Base-by-base conservation (phyloP, 2,329 filamentous ascomycete genomes). In the Colletotrichum tropicale region DNA sequence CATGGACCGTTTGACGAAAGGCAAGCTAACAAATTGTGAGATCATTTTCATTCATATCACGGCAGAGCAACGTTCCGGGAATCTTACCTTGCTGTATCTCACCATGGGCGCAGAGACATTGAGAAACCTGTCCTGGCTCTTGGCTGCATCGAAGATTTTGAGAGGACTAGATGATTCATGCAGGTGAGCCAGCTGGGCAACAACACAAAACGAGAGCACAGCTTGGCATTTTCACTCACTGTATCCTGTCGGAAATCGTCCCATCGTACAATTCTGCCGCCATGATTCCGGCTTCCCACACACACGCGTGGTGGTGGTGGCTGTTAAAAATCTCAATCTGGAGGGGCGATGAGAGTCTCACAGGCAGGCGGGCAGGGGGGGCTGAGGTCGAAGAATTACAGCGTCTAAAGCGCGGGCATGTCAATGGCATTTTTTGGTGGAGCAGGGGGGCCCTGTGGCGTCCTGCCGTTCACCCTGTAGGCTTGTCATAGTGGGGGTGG, bases 91-190 rank as follows among this genome's bases (percentile, higher is more conserved):
- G 83, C 90, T 90, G 81, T 92, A 93, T 76, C 92, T 87, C 70
- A 94, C 92, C 92, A 94, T 94, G n/a, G 92, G 92, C 16, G 92
- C 92, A 61, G 88, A 91, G 24, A 91, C 88, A 79, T 90, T 90
- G 8, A 93, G 78, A 61, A 91, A 89, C 75, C 89, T 86, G 38
- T 87, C 85, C 77, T 91, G 85, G 62, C 84, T 83, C 80, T 86
- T 89, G 7, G 89, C 88, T 56, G 87, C 81, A 78, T 91, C 89
- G 78, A 93, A 93, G 66, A 93, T 86, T 78, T 89, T 90, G 77
- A 92, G 86, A 12, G 91, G 91, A 80, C 91, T 92, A 48, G 16
- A 65, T 38, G 34, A n/a, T 62, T 62, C 30, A 65, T n/a, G 38
- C 30, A 66, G 60, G 58, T 65, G 56, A 32, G 32, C 34, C 21